These are phyloP conservation scores for Colletotrichum siamense DNA, from an alignment of 2,329 filamentous ascomycete genomes.

Conservation along the genomic window DNA sequence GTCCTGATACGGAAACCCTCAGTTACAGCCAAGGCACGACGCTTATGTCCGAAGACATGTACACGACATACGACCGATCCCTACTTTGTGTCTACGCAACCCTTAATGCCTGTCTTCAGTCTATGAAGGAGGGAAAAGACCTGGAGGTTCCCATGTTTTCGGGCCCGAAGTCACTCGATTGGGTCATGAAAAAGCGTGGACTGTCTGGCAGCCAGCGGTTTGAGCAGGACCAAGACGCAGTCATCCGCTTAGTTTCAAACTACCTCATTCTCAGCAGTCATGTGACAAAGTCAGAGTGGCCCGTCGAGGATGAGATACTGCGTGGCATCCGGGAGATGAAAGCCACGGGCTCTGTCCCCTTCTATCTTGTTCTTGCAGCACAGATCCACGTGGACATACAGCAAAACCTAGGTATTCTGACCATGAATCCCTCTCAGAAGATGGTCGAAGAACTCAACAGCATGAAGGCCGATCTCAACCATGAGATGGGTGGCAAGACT, in stretches of 20 bases:
- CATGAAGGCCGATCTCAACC: not conserved
- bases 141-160: accelerated
- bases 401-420: not conserved
- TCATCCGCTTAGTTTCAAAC: not conserved
- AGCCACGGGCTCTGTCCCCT: not conserved
- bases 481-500: not conserved
- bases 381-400: not conserved
- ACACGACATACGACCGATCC: not conserved
- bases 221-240: not conserved
- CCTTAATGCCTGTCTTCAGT: accelerated
- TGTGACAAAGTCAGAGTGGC: not conserved
- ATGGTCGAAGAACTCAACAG: not conserved
- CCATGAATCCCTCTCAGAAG: not conserved
- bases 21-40: not conserved
- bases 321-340: not conserved
- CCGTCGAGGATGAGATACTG: not conserved
- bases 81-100: not conserved
- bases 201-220: not conserved
- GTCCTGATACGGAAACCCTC: not conserved
- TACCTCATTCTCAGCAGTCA: not conserved
- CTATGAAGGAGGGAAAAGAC: not conserved
- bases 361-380: not conserved
- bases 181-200: not conserved
- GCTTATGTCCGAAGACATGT: not conserved
- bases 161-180: not conserved